These are phyloP conservation scores for Singerocomus inundabilis DNA, from an alignment of 1,284 basidiomycete species.

Conservation along the genomic window DNA sequence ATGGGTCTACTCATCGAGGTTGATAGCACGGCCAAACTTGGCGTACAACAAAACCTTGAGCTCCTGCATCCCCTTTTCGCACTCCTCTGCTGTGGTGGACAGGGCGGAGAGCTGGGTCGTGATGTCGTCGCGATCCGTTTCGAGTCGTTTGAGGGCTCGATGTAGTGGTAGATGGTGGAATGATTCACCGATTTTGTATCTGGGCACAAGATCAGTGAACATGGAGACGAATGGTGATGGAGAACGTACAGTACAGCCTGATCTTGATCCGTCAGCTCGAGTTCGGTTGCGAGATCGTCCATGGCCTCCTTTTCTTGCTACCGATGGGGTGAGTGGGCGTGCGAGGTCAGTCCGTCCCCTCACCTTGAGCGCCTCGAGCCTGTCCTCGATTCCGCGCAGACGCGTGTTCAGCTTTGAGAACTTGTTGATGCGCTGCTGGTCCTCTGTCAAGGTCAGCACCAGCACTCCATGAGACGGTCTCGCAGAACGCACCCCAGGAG, in stretches of 20 bases:
- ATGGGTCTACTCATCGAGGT: constrained; percentile 68
- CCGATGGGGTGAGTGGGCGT: constrained; percentile 3
- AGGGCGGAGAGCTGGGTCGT: constrained; percentile 60
- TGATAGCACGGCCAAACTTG: constrained; percentile 93
- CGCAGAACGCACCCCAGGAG: constrained; percentile 75
- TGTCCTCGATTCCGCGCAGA: constrained; percentile 69
- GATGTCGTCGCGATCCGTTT: constrained; percentile 64
- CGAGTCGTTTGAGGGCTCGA: constrained; percentile 74
- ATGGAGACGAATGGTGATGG: not conserved
- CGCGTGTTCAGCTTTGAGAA: constrained; percentile 92
- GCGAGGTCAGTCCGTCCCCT: not conserved
- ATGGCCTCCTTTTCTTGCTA: constrained; percentile 92
- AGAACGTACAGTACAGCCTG: constrained; percentile 66
- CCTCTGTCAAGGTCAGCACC: constrained; percentile 71
- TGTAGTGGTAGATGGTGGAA: constrained; percentile 79
- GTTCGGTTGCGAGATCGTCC: constrained; percentile 84
- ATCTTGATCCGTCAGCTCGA: constrained; percentile 88
- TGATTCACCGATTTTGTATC: constrained; percentile 89
- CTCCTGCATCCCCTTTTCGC: constrained; percentile 84
- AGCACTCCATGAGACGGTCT: too few relatives aligned
- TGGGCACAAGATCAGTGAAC: constrained; percentile 29
- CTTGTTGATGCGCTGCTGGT: constrained; percentile 89
- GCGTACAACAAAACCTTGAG: constrained; percentile 88
- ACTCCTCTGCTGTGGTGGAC: constrained; percentile 60
- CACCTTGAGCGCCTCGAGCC: constrained; percentile 72